Conservation (phyloP, 768 basidiomycete genomes). For the Hypholoma fasciculare region DNA sequence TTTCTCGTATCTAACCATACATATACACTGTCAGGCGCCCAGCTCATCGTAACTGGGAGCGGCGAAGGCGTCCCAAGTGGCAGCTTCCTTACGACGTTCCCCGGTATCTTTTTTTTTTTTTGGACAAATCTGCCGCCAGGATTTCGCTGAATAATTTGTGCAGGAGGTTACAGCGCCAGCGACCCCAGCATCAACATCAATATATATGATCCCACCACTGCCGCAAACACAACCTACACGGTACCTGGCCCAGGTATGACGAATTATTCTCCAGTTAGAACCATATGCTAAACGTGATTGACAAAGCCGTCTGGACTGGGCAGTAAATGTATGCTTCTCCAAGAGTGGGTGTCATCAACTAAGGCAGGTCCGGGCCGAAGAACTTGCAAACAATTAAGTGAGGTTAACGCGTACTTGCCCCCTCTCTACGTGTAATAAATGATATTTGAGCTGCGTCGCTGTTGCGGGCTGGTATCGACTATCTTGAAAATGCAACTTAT, state of each 20-base stretch:
- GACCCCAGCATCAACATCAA: conserved; percentile 38
- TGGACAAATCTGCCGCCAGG: not conserved
- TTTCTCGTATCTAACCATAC: too few species aligned
- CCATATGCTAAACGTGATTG: too few species aligned
- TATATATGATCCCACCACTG: conserved; percentile 34
- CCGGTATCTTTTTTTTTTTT: conserved; percentile 26
- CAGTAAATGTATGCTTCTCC: conserved; percentile 6
- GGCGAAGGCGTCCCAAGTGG: conserved; percentile 32
- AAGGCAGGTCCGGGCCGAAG: too few species aligned
- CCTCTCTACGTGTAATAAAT: too few species aligned
- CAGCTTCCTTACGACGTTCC: conserved; percentile 34
- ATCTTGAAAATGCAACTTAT: too few species aligned
- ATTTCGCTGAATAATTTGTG: not conserved
- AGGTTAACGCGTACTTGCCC: too few species aligned
- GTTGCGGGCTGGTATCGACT: too few species aligned
- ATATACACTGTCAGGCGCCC: conserved; percentile 19
- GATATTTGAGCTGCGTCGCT: too few species aligned
- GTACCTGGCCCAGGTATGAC: conserved; percentile 33
- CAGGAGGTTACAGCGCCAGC: conserved; percentile 29
- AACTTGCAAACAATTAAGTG: too few species aligned
- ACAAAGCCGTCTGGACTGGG: conserved; percentile 20
- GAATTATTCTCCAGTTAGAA: not conserved
- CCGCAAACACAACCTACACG: conserved; percentile 3
- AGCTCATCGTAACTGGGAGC: conserved; percentile 36
- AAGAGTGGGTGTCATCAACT: not conserved